Percentiles rank a stretch among this genome's conserved stretches.
Conservation (phyloP, 2,329 filamentous ascomycete genomes). For the Cryphonectria nitschkei region DNA sequence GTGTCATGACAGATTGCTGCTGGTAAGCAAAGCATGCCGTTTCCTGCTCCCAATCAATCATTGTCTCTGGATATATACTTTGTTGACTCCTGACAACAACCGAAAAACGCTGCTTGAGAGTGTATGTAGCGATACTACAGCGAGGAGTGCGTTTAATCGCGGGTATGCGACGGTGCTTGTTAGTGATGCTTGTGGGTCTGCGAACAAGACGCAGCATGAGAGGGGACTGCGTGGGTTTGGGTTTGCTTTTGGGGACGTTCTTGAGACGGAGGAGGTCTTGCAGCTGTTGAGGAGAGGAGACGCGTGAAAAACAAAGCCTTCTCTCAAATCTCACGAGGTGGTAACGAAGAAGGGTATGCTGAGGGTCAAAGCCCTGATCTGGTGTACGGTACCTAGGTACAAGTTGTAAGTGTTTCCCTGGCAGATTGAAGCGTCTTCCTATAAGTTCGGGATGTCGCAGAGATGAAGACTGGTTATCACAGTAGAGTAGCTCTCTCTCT, state of each 20-base stretch:
- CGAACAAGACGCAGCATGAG: conserved; percentile 40
- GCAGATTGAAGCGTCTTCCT: no score
- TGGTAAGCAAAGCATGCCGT: conserved; percentile 27
- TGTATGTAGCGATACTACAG: conserved; percentile 40
- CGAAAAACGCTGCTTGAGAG: not conserved
- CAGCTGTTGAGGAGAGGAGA: not conserved
- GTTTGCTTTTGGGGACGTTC: conserved; percentile 39
- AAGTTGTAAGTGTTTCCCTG: not conserved
- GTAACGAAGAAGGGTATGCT: not conserved
- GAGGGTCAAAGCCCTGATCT: not conserved
- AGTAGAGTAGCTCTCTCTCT: no score
- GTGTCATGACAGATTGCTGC: conserved; percentile 49
- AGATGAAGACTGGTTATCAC: no score
- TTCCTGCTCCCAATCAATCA: not conserved
- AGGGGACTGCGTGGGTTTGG: conserved; percentile 38
- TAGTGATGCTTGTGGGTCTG: conserved; percentile 42
- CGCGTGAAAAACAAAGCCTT: not conserved
- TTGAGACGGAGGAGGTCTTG: conserved; percentile 10
- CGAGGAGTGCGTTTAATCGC: conserved; percentile 42
- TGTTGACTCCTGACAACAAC: not conserved
- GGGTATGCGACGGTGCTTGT: conserved; percentile 47
- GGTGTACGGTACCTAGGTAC: not conserved
- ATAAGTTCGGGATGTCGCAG: no score
- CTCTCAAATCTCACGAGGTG: not conserved
- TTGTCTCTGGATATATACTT: not conserved